Evolutionary conservation across 805 yeast genomes (phyloP).

Genomic region (Lachancea lanzarotensis): DNA sequence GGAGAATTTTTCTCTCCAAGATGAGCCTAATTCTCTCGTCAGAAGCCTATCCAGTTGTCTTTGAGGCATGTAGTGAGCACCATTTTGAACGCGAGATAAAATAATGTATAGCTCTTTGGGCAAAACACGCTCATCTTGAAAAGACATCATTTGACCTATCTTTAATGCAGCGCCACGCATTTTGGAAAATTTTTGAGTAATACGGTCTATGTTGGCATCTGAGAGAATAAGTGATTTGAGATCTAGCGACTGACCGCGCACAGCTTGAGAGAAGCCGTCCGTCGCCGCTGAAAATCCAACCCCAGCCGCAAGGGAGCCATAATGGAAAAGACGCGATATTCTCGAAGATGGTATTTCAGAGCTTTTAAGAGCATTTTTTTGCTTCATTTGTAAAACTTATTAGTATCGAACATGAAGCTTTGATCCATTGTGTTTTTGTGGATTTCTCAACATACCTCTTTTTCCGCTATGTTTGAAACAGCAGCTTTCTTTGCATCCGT

Average conservation of each 20-base stretch:
- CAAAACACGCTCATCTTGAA: conserved; percentile 80
- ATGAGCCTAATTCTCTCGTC: conserved; percentile 60
- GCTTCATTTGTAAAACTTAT: background rate
- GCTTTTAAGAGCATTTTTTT: conserved; percentile 18
- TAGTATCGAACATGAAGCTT: background rate
- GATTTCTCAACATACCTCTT: conserved; percentile 1
- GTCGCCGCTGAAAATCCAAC: conserved; percentile 78
- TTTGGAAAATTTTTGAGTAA: conserved; percentile 79
- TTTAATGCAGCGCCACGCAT: conserved; percentile 99
- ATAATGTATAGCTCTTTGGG: conserved; percentile 82
- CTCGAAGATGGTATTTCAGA: conserved; percentile 82
- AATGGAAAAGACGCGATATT: conserved; percentile 84
- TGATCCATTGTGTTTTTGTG: too few species aligned
- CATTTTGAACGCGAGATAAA: conserved; percentile 78
- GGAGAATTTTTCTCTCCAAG: conserved; percentile 70
- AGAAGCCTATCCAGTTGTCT: conserved; percentile 77
- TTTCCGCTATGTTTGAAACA: background rate
- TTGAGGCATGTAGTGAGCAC: conserved; percentile 95
- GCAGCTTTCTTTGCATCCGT: background rate
- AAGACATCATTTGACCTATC: conserved; percentile 93
- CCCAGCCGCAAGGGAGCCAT: conserved; percentile 87
- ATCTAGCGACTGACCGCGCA: conserved; percentile 45
- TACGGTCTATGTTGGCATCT: conserved; percentile 76
- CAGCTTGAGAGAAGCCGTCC: conserved; percentile 66
- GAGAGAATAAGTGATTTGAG: conserved; percentile 60